Evolutionary conservation across 2,329 filamentous ascomycete species (phyloP), one percentile per base, ranked within the genome.

Genomic region (Apiospora arundinis): DNA sequence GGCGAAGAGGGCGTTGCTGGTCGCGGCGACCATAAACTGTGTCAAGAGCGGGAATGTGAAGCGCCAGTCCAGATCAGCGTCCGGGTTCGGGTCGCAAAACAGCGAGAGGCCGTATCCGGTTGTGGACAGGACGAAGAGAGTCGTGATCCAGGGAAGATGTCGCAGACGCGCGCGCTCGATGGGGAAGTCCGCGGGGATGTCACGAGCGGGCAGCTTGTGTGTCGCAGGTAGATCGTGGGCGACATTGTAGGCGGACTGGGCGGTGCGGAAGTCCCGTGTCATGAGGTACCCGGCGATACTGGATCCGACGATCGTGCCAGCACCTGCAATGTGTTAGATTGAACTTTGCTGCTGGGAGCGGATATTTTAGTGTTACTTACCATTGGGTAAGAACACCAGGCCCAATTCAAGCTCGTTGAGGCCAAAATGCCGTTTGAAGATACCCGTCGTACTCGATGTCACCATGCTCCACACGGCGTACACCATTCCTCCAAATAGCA

Each of bases 401-500:
- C 78, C 78, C 6, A 79, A 70, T 2, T 74, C 65, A 4, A 75
- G 67, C 44, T 80, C 75, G 69, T 65, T 73, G 0, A 80, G 75
- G 2, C 69, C 60, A 37, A 79, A 79, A 1, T 75, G 70, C 45
- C 69, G 32, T 63, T 82, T 78, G 71, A 85, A 81, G 3, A 82
- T 67, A 0, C 75, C 74, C 0, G 83, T 82, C 2, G 84, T 85
- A 18, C 79, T 82, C 0, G 83, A 81, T 9, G 82, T 85, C 5
- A 86, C 82, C 84, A 87, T 86, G 25, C 81, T 85, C 83, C 84
- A 86, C 14, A 83, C 79, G 0, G 85, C 80, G 67, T 79, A 79
- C 4, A 77, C 70, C 23, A 79, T 72, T 18, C 79, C 79, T 32
- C 83, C 83, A 71, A 83, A 86, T 6, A 85, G 69, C 2, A 87